Percentiles rank a stretch among this genome's conserved stretches.
Conservation (phyloP, 2,329 filamentous ascomycete species). For the Cladosporium sp. region DNA sequence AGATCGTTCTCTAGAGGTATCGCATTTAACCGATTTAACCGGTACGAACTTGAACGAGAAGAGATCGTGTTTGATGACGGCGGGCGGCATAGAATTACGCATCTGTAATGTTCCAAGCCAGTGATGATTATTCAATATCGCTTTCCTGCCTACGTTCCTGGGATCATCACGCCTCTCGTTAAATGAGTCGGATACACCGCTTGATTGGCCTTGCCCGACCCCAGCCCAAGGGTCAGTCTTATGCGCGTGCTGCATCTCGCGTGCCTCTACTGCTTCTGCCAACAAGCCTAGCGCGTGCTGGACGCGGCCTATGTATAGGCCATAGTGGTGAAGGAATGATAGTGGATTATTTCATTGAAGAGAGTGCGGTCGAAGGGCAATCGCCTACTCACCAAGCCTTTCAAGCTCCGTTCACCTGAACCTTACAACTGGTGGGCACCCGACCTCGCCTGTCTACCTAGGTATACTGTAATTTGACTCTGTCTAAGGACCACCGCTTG, state of each 20-base stretch:
- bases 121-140: too few species aligned
- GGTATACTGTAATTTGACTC: too few species aligned
- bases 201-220: too few species aligned
- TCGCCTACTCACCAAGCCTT: slow-evolving; percentile 6
- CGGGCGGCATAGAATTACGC: neutral
- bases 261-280: too few species aligned
- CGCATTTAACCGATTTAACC: slow-evolving; percentile 8
- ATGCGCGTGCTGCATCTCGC: too few species aligned
- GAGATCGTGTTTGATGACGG: neutral
- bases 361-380: too few species aligned
- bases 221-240: too few species aligned
- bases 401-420: slow-evolving; percentile 3
- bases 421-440: neutral
- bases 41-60: neutral
- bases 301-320: neutral
- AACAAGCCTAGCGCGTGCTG: neutral
- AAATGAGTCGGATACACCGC: too few species aligned
- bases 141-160: too few species aligned
- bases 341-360: neutral
- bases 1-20: slow-evolving; percentile 4
- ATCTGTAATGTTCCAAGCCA: too few species aligned
- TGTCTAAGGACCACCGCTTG: neutral
- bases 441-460: neutral
- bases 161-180: too few species aligned
- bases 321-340: neutral